Conservation (phyloP, 345 rosid genomes). For the Eucalyptus camaldulensis region DNA sequence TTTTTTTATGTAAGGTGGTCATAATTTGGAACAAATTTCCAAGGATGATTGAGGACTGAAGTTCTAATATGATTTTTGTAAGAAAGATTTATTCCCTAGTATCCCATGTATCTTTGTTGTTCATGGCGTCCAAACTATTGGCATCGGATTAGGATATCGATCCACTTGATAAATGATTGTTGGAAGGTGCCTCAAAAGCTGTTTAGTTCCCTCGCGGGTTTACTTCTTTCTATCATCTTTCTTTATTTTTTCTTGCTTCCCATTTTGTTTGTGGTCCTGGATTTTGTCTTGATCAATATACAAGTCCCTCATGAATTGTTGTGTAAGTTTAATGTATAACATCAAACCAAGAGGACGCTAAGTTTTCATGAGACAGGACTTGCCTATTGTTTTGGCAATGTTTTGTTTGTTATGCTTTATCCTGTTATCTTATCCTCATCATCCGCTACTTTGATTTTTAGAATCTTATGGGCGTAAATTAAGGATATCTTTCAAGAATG, state of each 20-base stretch:
- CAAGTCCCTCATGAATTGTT: background rate
- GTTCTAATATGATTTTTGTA: background rate
- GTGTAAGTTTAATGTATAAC: background rate
- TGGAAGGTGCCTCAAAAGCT: background rate
- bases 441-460: background rate
- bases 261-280: background rate
- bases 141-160: background rate
- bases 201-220: background rate
- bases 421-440: background rate
- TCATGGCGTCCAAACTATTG: background rate
- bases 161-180: background rate
- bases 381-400: background rate
- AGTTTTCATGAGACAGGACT: background rate
- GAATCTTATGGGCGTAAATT: background rate
- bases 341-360: background rate
- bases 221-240: background rate
- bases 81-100: background rate
- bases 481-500: background rate
- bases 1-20: too few relatives aligned
- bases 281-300: background rate
- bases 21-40: too few relatives aligned
- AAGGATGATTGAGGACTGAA: too few relatives aligned
- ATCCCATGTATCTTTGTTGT: background rate
- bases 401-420: background rate
- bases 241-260: background rate